phyloP scores from a whole-genome alignment of 257 asterid species.

The Solanum chilense region DNA sequence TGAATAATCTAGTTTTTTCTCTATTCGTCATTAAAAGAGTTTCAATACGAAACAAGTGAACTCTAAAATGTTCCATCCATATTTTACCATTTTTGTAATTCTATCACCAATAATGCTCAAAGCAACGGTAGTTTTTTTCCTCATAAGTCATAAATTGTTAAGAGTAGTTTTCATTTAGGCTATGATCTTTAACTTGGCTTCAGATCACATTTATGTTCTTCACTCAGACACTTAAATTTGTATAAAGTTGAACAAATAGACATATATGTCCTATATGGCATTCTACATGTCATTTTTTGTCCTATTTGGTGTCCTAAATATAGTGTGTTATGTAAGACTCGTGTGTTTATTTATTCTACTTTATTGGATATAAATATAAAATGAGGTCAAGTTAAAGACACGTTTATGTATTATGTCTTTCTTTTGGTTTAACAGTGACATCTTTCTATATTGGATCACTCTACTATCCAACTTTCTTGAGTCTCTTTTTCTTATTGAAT shows the following conservation, averaged over 20 bases:
- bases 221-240: too few species aligned
- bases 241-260: too few species aligned
- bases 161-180: neutral
- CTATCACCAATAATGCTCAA: neutral
- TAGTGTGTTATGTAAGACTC: too few species aligned
- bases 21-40: neutral
- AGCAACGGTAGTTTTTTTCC: neutral
- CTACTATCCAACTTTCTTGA: neutral
- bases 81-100: neutral
- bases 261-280: too few species aligned
- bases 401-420: too few species aligned
- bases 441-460: neutral
- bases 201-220: too few species aligned
- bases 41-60: neutral
- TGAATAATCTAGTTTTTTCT: neutral
- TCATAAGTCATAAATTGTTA: neutral
- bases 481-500: neutral
- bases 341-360: too few species aligned
- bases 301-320: too few species aligned
- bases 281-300: too few species aligned
- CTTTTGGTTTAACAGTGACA: neutral
- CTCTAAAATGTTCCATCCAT: neutral
- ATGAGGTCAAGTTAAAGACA: too few species aligned
- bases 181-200: too few species aligned
- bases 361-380: too few species aligned